Conservation (phyloP, 2,329 filamentous ascomycete genomes). For the Aspergillus puulaauensis region DNA sequence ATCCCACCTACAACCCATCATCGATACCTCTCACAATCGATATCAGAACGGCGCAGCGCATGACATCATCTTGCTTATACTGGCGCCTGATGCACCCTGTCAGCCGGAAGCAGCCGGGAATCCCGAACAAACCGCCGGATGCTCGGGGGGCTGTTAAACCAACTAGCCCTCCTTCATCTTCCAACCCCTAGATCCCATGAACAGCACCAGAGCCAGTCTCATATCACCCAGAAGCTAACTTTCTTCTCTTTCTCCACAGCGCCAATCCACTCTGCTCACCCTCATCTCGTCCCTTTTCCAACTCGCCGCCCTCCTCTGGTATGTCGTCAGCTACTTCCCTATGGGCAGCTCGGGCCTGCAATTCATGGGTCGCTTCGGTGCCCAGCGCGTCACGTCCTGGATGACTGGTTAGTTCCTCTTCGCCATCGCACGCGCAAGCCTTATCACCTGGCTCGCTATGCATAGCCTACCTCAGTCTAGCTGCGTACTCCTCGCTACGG, state of each 20-base stretch:
- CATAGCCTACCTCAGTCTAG: not conserved
- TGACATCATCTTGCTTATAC: slow-evolving; percentile 9
- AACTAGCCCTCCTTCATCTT: not conserved
- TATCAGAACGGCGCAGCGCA: slow-evolving; percentile 5
- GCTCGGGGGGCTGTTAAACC: not conserved
- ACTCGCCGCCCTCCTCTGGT: slow-evolving; percentile 82
- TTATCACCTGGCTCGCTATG: not conserved
- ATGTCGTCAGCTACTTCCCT: slow-evolving; percentile 94
- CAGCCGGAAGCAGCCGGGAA: slow-evolving; percentile 8
- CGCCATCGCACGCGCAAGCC: not conserved
- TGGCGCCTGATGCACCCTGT: slow-evolving; percentile 4
- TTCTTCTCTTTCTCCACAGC: slow-evolving; percentile 50
- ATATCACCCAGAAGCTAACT: slow-evolving; percentile 18
- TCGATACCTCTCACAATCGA: not conserved
- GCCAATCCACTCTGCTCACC: slow-evolving; percentile 81
- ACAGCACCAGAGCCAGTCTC: not conserved
- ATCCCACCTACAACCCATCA: not conserved
- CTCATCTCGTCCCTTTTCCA: slow-evolving; percentile 81
- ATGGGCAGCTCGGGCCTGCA: slow-evolving; percentile 90
- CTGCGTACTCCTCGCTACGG: too few species aligned
- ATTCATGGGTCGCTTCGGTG: slow-evolving; percentile 82
- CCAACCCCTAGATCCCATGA: not conserved
- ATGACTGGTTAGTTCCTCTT: slow-evolving; percentile 63
- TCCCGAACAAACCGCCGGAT: not conserved
- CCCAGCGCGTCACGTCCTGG: slow-evolving; percentile 81